These are phyloP conservation scores for Cymbopogon flexuosus DNA, from an alignment of 202 grass and related monocot species.

Conservation along the genomic window DNA sequence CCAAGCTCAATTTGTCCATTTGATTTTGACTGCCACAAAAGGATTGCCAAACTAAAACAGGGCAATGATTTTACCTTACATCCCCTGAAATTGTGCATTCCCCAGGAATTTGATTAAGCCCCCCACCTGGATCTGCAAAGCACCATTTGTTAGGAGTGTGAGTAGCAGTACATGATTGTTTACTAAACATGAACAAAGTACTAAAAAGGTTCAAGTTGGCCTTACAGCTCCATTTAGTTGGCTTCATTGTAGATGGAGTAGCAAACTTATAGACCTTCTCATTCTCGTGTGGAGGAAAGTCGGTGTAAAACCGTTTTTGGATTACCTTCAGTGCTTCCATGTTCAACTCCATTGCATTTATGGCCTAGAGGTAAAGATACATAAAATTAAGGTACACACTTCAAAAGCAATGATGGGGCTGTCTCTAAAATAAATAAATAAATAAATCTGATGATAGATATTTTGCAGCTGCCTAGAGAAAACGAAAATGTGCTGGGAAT, in stretches of 20 bases:
- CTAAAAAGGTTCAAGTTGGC: background rate
- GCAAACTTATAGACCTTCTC: slow-evolving; percentile 83
- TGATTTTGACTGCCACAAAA: slow-evolving; percentile 2
- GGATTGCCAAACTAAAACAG: background rate
- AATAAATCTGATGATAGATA: background rate
- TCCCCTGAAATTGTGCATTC: slow-evolving; percentile 98
- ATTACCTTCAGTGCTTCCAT: slow-evolving; percentile 93
- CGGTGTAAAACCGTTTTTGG: slow-evolving; percentile 72
- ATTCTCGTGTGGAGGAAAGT: slow-evolving; percentile 70
- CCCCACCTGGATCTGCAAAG: slow-evolving; percentile 84
- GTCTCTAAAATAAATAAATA: background rate
- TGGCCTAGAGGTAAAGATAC: slow-evolving; percentile 46
- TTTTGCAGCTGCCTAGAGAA: background rate
- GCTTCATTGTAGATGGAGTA: slow-evolving; percentile 96
- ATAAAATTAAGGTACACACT: background rate
- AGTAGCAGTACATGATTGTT: background rate
- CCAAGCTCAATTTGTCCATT: background rate
- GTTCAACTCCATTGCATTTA: slow-evolving; percentile 84
- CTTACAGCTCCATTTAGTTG: slow-evolving; percentile 96
- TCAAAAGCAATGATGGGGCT: slow-evolving; percentile 2
- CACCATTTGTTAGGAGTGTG: slow-evolving; percentile 23
- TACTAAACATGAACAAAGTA: background rate
- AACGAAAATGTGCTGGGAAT: background rate
- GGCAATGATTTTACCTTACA: slow-evolving; percentile 48
- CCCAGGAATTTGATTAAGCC: slow-evolving; percentile 91